Evolutionary conservation across 352 stramenopile species (phyloP), one percentile per base, ranked within the genome.

Genomic region (Saprolegnia parasitica): DNA sequence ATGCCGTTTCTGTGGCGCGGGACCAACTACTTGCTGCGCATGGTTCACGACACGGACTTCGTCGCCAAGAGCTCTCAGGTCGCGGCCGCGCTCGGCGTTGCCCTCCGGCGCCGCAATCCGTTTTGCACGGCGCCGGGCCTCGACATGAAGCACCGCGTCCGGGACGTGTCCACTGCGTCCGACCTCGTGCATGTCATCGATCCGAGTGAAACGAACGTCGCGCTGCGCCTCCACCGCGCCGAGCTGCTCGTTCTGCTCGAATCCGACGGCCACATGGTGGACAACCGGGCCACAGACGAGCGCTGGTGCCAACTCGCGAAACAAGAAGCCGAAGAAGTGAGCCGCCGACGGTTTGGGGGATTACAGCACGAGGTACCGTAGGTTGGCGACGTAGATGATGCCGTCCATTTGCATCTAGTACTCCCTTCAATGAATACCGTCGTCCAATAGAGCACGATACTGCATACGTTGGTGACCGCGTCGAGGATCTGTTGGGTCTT

Each of bases 101-200:
- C 81, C 1, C 54, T 93, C 4, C 39, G 61, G 65, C 78, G 82
- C 49, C 79, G 81, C 16, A 91, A 93, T 46, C 84, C 84, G 18
- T 89, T 93, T 52, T 83, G 76, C 35, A 93, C 83, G 1, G 79
- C 89, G 45, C 83, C 83, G 29, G 84, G 83, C 0, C 73, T 93
- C 46, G 81, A 91, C 60, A 73, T 82, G 54, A 87, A 80, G 11
- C 24, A 65, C 2, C 37, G 24, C n/a, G 21, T 54, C n/a, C 57
- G 26, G 21, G 57, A 65, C 11, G 40, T 13, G 1, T 13, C 57
- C 11, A 15, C 15, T 4, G 57, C 24, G 10, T 15, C 57, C 35
- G 37, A 65, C 26, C n/a, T 65, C 35, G 57, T 54, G 35, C 26
- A 56, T 50, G 57, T 52, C 3, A 65, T 65, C 40, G 50, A 20